phyloP scores from a whole-genome alignment of 2,329 filamentous ascomycete species.

The Sporothrix pallida region DNA sequence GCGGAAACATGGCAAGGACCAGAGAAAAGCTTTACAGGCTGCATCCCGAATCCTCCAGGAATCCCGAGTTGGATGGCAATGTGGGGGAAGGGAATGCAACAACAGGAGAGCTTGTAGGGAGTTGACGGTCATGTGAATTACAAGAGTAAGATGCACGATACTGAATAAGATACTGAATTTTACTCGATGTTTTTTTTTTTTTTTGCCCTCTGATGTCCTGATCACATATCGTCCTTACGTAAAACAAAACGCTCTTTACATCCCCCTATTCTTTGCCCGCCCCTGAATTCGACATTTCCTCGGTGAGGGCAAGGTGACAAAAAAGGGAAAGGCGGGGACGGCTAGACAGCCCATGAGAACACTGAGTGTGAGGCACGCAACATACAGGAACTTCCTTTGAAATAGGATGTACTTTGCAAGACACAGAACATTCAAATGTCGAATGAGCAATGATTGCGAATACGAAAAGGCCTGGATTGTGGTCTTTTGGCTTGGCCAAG shows the following conservation, averaged over 20 bases:
- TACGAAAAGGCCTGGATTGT: not conserved
- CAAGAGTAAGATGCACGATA: not conserved
- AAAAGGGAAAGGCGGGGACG: not conserved
- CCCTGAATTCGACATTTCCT: not conserved
- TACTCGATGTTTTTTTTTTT: not conserved
- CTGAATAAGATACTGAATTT: too few relatives aligned
- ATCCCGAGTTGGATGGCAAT: not conserved
- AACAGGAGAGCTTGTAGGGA: not conserved
- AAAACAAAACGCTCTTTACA: not conserved
- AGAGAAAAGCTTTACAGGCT: not conserved
- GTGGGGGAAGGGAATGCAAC: not conserved
- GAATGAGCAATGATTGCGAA: not conserved
- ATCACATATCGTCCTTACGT: not conserved
- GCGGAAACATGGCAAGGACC: too few relatives aligned
- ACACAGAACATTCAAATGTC: not conserved
- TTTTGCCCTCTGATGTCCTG: not conserved
- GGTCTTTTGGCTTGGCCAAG: not conserved
- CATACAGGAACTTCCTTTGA: not conserved
- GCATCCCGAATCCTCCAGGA: conserved; percentile 13
- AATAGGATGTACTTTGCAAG: not conserved
- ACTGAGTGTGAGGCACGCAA: not conserved
- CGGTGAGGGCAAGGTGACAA: not conserved
- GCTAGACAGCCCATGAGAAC: too few relatives aligned
- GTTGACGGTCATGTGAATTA: not conserved
- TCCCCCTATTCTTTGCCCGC: not conserved